Evolutionary conservation across 495 filamentous ascomycete genomes (phyloP).

Genomic region (Geoglossum glabrum): DNA sequence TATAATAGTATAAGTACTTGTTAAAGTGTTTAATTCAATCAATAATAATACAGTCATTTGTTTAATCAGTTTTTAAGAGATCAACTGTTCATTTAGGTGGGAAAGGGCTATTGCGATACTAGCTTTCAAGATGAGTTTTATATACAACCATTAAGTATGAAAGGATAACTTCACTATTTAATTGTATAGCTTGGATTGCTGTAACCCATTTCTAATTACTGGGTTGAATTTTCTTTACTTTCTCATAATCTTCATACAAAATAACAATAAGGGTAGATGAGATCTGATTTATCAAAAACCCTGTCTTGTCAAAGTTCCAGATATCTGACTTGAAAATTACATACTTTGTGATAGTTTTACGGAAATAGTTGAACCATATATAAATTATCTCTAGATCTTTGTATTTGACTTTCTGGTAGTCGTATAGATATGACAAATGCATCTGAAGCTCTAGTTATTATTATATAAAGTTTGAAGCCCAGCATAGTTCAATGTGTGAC

Average conservation of each 20-base stretch:
- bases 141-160: background rate
- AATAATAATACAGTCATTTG: constrained; percentile 1
- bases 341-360: constrained; percentile 1
- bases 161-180: background rate
- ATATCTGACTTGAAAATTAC: constrained; percentile 5
- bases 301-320: constrained; percentile 9
- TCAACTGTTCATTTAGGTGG: background rate
- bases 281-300: constrained; percentile 8
- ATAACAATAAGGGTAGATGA: constrained; percentile 3
- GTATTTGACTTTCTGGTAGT: constrained; percentile 5
- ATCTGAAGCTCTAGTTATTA: background rate
- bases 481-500: background rate
- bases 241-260: background rate
- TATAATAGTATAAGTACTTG: background rate
- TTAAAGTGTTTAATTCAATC: background rate
- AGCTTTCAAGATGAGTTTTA: background rate
- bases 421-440: background rate
- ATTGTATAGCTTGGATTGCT: background rate
- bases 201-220: background rate
- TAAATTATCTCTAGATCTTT: constrained; percentile 7
- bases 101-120: background rate
- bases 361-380: constrained; percentile 3
- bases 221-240: background rate
- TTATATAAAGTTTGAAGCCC: background rate
- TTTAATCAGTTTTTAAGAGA: background rate